These are phyloP conservation scores for Rickenella mellea DNA, from an alignment of 768 basidiomycete species.

Conservation along the genomic window DNA sequence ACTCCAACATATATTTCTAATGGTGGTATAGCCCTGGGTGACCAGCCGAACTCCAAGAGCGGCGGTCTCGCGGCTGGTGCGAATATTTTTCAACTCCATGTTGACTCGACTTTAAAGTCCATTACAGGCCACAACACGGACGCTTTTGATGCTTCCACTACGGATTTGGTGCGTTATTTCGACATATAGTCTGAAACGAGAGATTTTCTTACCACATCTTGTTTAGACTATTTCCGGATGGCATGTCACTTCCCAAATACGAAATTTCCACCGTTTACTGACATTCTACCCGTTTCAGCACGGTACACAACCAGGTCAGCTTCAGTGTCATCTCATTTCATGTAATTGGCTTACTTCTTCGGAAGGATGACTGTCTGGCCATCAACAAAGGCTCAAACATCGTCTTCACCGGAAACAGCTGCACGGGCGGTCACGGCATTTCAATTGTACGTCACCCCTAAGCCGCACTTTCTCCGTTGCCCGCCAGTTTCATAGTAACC, in stretches of 20 bases:
- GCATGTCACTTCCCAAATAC: neutral
- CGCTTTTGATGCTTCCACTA: slow-evolving; percentile 15
- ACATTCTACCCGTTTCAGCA: no score
- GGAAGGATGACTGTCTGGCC: slow-evolving; percentile 55
- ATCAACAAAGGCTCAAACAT: slow-evolving; percentile 27
- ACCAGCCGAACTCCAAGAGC: slow-evolving; percentile 41
- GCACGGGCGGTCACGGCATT: slow-evolving; percentile 55
- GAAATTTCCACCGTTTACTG: neutral
- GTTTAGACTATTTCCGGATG: neutral
- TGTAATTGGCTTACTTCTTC: neutral
- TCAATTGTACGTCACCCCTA: slow-evolving; percentile 37
- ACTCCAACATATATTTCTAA: neutral
- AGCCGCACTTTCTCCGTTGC: no score
- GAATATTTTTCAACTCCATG: neutral
- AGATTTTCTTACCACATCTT: neutral
- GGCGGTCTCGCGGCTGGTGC: slow-evolving; percentile 37
- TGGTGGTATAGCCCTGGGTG: slow-evolving; percentile 36
- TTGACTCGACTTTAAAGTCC: no score
- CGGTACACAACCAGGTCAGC: slow-evolving; percentile 13
- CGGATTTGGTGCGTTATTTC: slow-evolving; percentile 4
- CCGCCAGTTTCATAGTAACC: neutral
- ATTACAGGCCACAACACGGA: slow-evolving; percentile 9
- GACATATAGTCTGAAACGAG: neutral
- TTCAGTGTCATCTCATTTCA: slow-evolving; percentile 2
- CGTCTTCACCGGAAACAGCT: slow-evolving; percentile 34